Percentiles rank a stretch among this genome's conserved stretches.
Conservation (phyloP, 345 rosid genomes). For the Syzygium aqueum region DNA sequence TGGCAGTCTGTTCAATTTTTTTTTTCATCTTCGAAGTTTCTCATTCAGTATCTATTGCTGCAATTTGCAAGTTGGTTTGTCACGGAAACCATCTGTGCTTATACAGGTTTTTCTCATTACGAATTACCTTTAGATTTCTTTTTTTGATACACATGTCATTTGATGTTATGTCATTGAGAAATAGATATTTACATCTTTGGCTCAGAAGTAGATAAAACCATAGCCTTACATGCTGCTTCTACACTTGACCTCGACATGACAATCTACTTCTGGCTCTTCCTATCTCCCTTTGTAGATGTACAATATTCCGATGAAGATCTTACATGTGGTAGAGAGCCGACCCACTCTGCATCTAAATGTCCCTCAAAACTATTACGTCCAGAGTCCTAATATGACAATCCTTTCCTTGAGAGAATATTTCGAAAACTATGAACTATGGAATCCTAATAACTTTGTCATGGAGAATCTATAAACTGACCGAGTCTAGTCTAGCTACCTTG, state of each 20-base stretch:
- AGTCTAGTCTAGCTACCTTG: neutral
- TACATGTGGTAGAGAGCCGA: neutral
- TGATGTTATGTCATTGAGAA: neutral
- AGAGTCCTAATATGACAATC: neutral
- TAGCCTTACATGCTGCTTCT: neutral
- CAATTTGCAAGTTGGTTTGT: slow-evolving; percentile 72
- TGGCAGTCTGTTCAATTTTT: neutral
- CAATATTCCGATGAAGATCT: neutral
- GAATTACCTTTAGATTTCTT: neutral
- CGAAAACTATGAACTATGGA: neutral
- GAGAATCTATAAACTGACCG: neutral
- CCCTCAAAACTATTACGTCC: neutral
- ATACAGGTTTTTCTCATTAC: slow-evolving; percentile 54
- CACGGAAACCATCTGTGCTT: slow-evolving; percentile 67
- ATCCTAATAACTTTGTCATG: neutral
- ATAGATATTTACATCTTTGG: neutral
- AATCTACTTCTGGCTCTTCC: neutral
- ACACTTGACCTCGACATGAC: neutral
- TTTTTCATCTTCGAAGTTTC: neutral
- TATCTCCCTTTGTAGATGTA: neutral
- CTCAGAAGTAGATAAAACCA: neutral
- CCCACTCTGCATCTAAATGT: neutral
- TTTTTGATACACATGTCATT: neutral
- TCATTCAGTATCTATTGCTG: neutral
- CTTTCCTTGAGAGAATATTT: neutral